Evolutionary conservation across 192 early-diverging fungal genomes (phyloP).

Genomic region (Coemansia sp.): DNA sequence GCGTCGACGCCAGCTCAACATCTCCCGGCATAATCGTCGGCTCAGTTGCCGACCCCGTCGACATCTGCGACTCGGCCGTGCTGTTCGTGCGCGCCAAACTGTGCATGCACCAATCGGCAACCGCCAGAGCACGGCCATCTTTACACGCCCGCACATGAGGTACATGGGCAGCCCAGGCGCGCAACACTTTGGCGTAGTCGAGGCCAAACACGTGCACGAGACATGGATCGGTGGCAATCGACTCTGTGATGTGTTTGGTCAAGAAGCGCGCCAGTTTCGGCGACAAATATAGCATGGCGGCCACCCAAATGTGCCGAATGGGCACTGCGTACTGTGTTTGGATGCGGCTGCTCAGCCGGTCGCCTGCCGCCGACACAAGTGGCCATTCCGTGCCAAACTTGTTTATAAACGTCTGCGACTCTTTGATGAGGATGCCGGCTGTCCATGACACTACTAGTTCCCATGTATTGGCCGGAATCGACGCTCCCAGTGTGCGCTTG

Average conservation of each 20-base stretch:
- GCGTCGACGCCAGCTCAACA: conserved; percentile 19
- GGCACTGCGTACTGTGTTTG: conserved; percentile 42
- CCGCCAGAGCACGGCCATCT: conserved; percentile 17
- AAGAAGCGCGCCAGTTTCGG: conserved; percentile 31
- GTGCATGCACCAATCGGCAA: conserved; percentile 32
- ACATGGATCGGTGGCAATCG: conserved; percentile 31
- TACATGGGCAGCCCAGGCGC: conserved; percentile 42
- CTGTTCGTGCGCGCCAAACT: conserved; percentile 16
- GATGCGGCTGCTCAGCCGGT: conserved; percentile 30
- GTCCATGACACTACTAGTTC: conserved; percentile 46
- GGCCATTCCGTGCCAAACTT: conserved; percentile 32
- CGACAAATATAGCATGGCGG: conserved; percentile 43
- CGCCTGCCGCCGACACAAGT: conserved; percentile 18
- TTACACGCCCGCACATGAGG: conserved; percentile 42
- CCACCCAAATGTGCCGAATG: conserved; percentile 48
- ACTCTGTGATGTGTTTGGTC: conserved; percentile 33
- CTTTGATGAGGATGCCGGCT: conserved; percentile 39
- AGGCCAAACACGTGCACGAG: conserved; percentile 29
- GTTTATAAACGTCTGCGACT: conserved; percentile 41
- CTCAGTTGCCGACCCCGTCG: conserved; percentile 3
- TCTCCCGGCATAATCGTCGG: conserved; percentile 21
- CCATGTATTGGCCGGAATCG: conserved; percentile 23
- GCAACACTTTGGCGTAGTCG: conserved; percentile 42
- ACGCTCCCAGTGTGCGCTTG: conserved; percentile 14
- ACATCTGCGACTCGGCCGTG: conserved; percentile 27